Percentiles rank a stretch among this genome's conserved stretches.
Evolutionary conservation across 2,329 filamentous ascomycete genomes (phyloP).

Genomic region (Orbilia ellipsospora): DNA sequence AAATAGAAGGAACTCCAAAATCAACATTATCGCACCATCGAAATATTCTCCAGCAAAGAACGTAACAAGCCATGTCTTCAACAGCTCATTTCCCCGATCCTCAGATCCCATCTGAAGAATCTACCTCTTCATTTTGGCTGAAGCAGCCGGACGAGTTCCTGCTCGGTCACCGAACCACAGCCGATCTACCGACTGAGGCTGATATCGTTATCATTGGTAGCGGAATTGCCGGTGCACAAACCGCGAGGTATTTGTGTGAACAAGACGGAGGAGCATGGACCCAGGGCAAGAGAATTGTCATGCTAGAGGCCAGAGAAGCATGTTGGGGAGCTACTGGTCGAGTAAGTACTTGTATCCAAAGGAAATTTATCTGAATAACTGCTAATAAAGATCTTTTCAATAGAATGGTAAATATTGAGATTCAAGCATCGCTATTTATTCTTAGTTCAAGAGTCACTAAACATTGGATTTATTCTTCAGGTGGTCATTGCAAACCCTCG

Average conservation of each 20-base stretch:
- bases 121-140: constrained; percentile 79
- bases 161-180: constrained; percentile 75
- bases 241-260: constrained; percentile 71
- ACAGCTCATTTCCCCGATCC: constrained; percentile 59
- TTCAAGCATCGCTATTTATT: neutral
- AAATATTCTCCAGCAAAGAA: neutral
- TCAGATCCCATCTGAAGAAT: constrained; percentile 71
- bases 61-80: constrained; percentile 17
- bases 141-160: constrained; percentile 73
- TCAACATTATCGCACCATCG: neutral
- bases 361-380: neutral
- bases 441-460: constrained; percentile 12
- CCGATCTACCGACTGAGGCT: constrained; percentile 70
- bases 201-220: constrained; percentile 79
- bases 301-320: constrained; percentile 81
- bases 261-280: constrained; percentile 63
- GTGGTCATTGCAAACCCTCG: constrained; percentile 79
- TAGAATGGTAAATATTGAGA: constrained; percentile 31
- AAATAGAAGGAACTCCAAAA: neutral
- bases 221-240: constrained; percentile 80
- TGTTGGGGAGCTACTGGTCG: constrained; percentile 84
- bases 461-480: constrained; percentile 64
- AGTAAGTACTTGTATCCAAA: constrained; percentile 60
- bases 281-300: constrained; percentile 68
- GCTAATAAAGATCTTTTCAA: constrained; percentile 7